Evolutionary conservation across 1,284 basidiomycete genomes (phyloP).

Genomic region (Ceratobasidium theobromae): DNA sequence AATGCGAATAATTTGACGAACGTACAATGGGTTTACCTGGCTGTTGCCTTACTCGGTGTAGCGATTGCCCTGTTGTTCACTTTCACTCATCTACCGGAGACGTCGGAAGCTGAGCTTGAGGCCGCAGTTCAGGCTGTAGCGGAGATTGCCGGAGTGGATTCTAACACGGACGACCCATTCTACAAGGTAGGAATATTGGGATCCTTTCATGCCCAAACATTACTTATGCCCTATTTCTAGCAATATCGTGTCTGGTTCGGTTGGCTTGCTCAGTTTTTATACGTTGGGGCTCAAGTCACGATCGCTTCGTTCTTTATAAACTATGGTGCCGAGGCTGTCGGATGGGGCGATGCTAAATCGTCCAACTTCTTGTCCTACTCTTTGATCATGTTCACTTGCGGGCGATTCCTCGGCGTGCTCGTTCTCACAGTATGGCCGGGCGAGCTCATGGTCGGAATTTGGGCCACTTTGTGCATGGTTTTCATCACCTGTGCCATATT

Average conservation of each 20-base stretch:
- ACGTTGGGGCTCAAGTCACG: slow-evolving; percentile 51
- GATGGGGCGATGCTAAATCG: slow-evolving; percentile 42
- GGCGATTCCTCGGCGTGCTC: slow-evolving; percentile 44
- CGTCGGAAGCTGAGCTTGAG: slow-evolving; percentile 46
- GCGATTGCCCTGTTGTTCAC: slow-evolving; percentile 47
- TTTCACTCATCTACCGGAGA: slow-evolving; percentile 51
- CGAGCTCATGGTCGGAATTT: slow-evolving; percentile 45
- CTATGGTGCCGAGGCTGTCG: slow-evolving; percentile 46
- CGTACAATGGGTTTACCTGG: slow-evolving; percentile 54
- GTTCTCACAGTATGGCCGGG: slow-evolving; percentile 46
- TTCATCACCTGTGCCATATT: slow-evolving; percentile 45
- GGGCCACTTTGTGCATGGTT: slow-evolving; percentile 43
- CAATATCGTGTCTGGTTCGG: slow-evolving; percentile 40
- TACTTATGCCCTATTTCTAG: background rate
- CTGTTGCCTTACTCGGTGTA: slow-evolving; percentile 43
- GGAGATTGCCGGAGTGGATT: slow-evolving; percentile 36
- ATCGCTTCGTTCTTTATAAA: slow-evolving; percentile 52
- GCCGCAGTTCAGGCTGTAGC: slow-evolving; percentile 42
- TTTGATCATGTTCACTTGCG: slow-evolving; percentile 40
- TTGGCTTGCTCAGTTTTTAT: slow-evolving; percentile 46
- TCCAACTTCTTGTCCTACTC: slow-evolving; percentile 48
- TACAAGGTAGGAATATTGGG: slow-evolving; percentile 43
- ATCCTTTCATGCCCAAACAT: too few relatives aligned
- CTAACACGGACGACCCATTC: slow-evolving; percentile 43
- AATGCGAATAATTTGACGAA: slow-evolving; percentile 45